phyloP scores from a whole-genome alignment of 805 yeast species.

The Lipomyces yamadae region DNA sequence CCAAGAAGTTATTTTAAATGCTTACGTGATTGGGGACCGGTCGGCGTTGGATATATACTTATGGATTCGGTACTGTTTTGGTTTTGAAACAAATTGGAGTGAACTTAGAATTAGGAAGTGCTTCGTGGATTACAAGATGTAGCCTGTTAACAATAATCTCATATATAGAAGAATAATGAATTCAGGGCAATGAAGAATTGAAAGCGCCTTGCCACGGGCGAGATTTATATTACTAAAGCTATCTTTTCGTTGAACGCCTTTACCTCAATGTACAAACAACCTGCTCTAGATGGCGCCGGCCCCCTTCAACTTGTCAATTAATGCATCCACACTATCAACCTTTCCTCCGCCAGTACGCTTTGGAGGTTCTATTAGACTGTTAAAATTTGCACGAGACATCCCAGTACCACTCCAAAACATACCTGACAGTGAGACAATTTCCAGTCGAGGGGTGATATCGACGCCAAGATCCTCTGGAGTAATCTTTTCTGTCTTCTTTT shows the following conservation, averaged over 20 bases:
- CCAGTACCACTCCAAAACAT: background rate
- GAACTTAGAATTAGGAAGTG: too few relatives aligned
- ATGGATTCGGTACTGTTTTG: too few relatives aligned
- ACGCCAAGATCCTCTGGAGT: conserved; percentile 72
- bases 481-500: conserved; percentile 81
- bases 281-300: conserved; percentile 61
- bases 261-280: background rate
- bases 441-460: conserved; percentile 65
- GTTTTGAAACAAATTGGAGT: too few relatives aligned
- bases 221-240: background rate
- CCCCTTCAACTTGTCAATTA: conserved; percentile 77
- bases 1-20: conserved; percentile 10
- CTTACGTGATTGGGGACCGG: background rate
- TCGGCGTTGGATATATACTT: background rate
- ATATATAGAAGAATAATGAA: too few relatives aligned
- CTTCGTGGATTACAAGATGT: too few relatives aligned
- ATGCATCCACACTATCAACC: conserved; percentile 81
- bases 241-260: background rate
- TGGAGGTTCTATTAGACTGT: conserved; percentile 65
- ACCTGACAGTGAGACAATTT: conserved; percentile 65
- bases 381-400: background rate
- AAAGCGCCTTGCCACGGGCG: too few relatives aligned
- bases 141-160: too few relatives aligned
- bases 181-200: too few relatives aligned
- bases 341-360: conserved; percentile 79